Evolutionary conservation across 306 rosid genomes (phyloP), one percentile per base, ranked within the genome.

Genomic region (Hylodesmum podocarpum): DNA sequence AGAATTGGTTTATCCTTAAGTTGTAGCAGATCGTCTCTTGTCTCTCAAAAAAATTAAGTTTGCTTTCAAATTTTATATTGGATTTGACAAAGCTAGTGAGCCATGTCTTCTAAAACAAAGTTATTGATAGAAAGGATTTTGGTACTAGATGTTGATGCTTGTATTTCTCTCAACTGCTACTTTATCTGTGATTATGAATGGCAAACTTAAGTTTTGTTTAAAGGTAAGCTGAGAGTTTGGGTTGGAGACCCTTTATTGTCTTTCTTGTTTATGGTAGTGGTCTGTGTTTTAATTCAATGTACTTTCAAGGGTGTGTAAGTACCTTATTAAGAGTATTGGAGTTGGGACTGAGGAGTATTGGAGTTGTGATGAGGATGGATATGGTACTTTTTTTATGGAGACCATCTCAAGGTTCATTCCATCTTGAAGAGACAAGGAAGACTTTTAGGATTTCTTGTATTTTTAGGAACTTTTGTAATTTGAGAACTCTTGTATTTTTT

Each of bases 91-190:
- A 6, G 18, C 16, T 34, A 37, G 53, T 5, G 27, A 36, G 16
- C 8, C 14, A 15, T 28, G 66, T 34, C 63, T 21, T 71, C 64
- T 70, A 34, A 40, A 33, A 33, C 10, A 1, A 5, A 54, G 66
- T 55, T 57, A 12, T 72, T 57, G 36, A 27, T 25, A 57, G 55
- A 72, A 57, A 55, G 28, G 78, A 28, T 55, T 71, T 70, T 21
- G 76, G 28, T n/a, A 24, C 14, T n/a, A 25, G 54, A 39, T 55
- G 6, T 16, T 37, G 54, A 39, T 37, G 55, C 25, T 55, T 40
- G 77, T 16, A 55, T 39, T 16, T 39, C 25, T 72, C 16, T 11
- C 13, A 25, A 40, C 37, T 55, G 40, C 28, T 39, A 39, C 67
- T 39, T 25, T 24, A 4, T 57, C 41, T 33, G 65, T 51, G 65